Conservation (phyloP, 495 filamentous ascomycete genomes). For the Aspergillus sclerotiicarbonarius region DNA sequence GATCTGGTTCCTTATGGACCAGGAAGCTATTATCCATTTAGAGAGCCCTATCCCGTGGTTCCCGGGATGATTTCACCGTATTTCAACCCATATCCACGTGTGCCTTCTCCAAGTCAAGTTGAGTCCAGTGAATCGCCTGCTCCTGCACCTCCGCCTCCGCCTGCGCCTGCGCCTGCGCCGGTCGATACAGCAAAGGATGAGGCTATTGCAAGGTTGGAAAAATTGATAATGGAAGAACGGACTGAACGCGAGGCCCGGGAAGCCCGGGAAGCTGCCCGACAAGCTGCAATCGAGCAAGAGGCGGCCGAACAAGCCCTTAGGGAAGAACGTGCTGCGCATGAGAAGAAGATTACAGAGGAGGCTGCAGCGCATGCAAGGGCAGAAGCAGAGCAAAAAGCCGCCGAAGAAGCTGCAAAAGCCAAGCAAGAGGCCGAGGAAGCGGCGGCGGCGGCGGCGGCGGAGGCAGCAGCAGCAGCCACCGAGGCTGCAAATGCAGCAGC, state of each 20-base stretch:
- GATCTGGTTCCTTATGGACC: slow-evolving; percentile 51
- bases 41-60: slow-evolving; percentile 40
- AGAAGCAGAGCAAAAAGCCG: slow-evolving; percentile 46
- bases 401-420: slow-evolving; percentile 34
- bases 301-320: slow-evolving; percentile 51
- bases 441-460: slow-evolving; percentile 27
- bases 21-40: slow-evolving; percentile 42
- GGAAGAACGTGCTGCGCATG: slow-evolving; percentile 49
- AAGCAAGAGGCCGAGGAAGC: slow-evolving; percentile 36
- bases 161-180: slow-evolving; percentile 12
- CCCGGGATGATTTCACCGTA: slow-evolving; percentile 41
- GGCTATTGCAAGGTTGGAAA: slow-evolving; percentile 51
- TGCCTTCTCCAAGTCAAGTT: slow-evolving; percentile 34
- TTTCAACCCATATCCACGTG: slow-evolving; percentile 35
- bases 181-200: slow-evolving; percentile 46
- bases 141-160: slow-evolving; percentile 17
- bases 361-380: slow-evolving; percentile 46
- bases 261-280: slow-evolving; percentile 41
- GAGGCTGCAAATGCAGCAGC: slow-evolving; percentile 25
- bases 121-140: slow-evolving; percentile 26
- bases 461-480: slow-evolving; percentile 22
- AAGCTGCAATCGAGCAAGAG: slow-evolving; percentile 40
- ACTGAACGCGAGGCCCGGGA: slow-evolving; percentile 44
- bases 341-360: slow-evolving; percentile 38
- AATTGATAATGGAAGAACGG: slow-evolving; percentile 49